phyloP scores from a whole-genome alignment of 805 yeast species.

The Dipodascopsis uninucleata region DNA sequence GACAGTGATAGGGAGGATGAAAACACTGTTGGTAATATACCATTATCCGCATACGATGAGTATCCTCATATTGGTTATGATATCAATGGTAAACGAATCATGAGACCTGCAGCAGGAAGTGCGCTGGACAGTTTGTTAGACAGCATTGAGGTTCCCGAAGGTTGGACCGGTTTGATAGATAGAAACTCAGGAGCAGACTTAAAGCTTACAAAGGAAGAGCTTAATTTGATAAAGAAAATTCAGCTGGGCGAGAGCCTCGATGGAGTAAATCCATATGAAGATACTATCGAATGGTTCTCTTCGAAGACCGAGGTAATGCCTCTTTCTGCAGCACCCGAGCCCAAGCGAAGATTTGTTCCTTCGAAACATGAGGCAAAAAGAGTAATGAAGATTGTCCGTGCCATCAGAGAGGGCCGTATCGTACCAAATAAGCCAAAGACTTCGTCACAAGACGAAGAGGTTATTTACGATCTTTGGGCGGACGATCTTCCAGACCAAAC shows the following conservation, averaged over 20 bases:
- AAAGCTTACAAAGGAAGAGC: conserved; percentile 80
- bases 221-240: conserved; percentile 80
- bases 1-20: conserved; percentile 77
- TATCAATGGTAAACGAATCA: conserved; percentile 94
- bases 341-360: conserved; percentile 94
- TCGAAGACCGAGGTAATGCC: conserved; percentile 84
- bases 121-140: conserved; percentile 90
- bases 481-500: conserved; percentile 55
- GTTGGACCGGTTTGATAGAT: conserved; percentile 97
- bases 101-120: conserved; percentile 97
- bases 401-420: conserved; percentile 94
- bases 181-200: conserved; percentile 80
- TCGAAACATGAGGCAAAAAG: conserved; percentile 95
- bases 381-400: conserved; percentile 92
- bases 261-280: conserved; percentile 87
- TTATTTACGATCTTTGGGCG: conserved; percentile 74
- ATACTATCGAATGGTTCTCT: conserved; percentile 94
- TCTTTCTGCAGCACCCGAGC: conserved; percentile 89
- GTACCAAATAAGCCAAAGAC: conserved; percentile 63
- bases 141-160: conserved; percentile 90
- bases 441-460: conserved; percentile 46
- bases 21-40: conserved; percentile 92
- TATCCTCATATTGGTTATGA: conserved; percentile 97
- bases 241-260: conserved; percentile 82
- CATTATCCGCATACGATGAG: conserved; percentile 89